These are phyloP conservation scores for Cucurbita moschata DNA, from an alignment of 306 rosid genomes.

Conservation along the genomic window DNA sequence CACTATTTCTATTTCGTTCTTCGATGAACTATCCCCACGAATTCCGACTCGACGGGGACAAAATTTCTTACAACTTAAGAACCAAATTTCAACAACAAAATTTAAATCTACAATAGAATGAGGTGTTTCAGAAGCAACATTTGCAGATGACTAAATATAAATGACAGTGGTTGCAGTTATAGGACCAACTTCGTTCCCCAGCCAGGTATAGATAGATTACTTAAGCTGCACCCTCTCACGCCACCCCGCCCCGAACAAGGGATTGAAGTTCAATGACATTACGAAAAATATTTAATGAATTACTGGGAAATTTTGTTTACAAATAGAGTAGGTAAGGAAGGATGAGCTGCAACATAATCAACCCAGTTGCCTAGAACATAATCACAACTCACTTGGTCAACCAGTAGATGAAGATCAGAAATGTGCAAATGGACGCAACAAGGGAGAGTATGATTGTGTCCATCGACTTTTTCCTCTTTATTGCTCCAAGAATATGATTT, in stretches of 20 bases:
- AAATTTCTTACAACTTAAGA: too few species aligned
- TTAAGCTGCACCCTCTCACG: neutral
- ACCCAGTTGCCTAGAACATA: slow-evolving; percentile 3
- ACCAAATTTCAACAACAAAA: neutral
- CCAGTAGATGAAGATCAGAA: slow-evolving; percentile 86
- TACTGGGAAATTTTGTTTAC: neutral
- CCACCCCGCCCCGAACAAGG: neutral
- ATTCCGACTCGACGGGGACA: too few species aligned
- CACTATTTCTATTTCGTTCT: too few species aligned
- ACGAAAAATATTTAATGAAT: slow-evolving; percentile 1
- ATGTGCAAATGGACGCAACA: slow-evolving; percentile 79
- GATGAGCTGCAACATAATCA: neutral
- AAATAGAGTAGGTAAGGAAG: neutral
- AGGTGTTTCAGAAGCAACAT: neutral
- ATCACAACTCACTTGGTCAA: slow-evolving; percentile 48
- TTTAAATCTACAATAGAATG: neutral
- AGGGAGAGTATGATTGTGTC: slow-evolving; percentile 81
- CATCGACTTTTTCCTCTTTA: slow-evolving; percentile 85
- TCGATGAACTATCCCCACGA: too few species aligned
- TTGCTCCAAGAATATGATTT: slow-evolving; percentile 57
- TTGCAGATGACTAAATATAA: neutral
- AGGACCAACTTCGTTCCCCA: neutral
- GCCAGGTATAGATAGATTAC: neutral
- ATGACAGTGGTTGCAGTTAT: neutral
- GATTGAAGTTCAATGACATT: neutral